Evolutionary conservation across 495 filamentous ascomycete genomes (phyloP), one percentile per base, ranked within the genome.

Genomic region (Alectoria sarmentosa): DNA sequence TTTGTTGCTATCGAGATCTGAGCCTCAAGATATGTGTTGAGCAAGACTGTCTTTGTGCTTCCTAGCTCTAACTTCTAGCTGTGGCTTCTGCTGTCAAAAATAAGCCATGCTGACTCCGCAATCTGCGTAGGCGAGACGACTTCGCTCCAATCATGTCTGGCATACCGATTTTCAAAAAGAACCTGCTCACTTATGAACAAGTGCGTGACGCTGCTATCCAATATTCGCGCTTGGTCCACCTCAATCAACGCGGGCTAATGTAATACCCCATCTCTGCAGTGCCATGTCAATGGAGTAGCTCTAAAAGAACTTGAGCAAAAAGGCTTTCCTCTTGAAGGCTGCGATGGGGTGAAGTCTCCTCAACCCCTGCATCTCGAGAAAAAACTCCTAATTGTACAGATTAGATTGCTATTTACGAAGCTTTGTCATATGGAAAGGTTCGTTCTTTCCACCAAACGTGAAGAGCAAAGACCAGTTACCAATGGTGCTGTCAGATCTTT

Each of bases 171-270:
- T n/a, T 55, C 61, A 63, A 38, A 26, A 55, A 52, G 37, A 55
- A 63, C 10, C 49, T 63, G 61, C 61, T 62, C 48, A 54, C 42
- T 23, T 63, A 39, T 38, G 61, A 63, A 32, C 61, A 63, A 41
- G 41, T 63, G 48, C 61, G 57, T 39, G n/a, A 60, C 34, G 9
- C 36, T 41, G 23, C 36, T 10, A 14, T 37, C 32, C 23, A 37
- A 39, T 23, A 10, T 23, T 39, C 32, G 56, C 34, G 21, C n/a
- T 4, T 13, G 13, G 9, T 26, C 26, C 0, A 23, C 13, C 17
- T 37, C 34, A 58, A 9, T 5, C 26, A 28, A 6, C 23, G 30
- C 26, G 36, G n/a, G 57, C 57, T 60, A 42, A 60, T 26, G n/a
- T 60, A 15, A 3, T 32, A 23, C 19, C 39, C 21, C 5, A 39